Evolutionary conservation across 2,329 filamentous ascomycete genomes (phyloP).

Genomic region (Colletotrichum spinosum): DNA sequence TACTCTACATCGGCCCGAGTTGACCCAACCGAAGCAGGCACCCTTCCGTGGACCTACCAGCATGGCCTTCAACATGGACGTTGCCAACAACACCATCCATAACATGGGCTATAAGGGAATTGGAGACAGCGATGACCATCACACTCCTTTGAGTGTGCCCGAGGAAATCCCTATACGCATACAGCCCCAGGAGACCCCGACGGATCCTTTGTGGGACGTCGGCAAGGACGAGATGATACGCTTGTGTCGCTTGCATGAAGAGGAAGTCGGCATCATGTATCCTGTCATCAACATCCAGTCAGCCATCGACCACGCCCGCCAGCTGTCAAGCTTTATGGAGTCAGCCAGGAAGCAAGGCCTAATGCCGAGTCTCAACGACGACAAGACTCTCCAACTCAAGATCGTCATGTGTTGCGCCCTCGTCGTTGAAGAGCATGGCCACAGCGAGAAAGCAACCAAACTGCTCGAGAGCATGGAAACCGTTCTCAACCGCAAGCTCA

Average conservation of each 20-base stretch:
- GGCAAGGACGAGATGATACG: conserved; percentile 83
- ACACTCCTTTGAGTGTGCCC: conserved; percentile 41
- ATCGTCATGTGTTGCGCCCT: conserved; percentile 84
- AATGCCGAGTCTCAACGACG: conserved; percentile 56
- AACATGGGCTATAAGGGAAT: conserved; percentile 86
- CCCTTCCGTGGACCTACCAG: conserved; percentile 88
- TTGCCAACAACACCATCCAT: conserved; percentile 87
- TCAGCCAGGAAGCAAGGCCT: conserved; percentile 50
- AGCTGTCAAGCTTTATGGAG: conserved; percentile 80
- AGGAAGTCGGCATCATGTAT: conserved; percentile 94
- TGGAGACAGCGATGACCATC: conserved; percentile 72
- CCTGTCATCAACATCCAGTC: conserved; percentile 82
- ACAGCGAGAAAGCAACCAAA: conserved; percentile 78
- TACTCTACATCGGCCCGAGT: conserved; percentile 56
- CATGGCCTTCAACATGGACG: conserved; percentile 84
- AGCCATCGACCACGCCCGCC: conserved; percentile 76
- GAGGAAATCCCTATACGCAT: conserved; percentile 27
- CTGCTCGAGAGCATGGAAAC: conserved; percentile 83
- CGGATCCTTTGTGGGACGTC: conserved; percentile 85
- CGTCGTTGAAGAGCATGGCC: conserved; percentile 81
- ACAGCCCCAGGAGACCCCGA: conserved; percentile 28
- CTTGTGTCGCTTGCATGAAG: conserved; percentile 83
- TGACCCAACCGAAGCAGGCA: conserved; percentile 65
- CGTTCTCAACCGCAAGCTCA: conserved; percentile 74
- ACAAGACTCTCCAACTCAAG: conserved; percentile 78